Base-by-base conservation (phyloP, 495 filamentous ascomycete species). In the Terfezia boudieri region DNA sequence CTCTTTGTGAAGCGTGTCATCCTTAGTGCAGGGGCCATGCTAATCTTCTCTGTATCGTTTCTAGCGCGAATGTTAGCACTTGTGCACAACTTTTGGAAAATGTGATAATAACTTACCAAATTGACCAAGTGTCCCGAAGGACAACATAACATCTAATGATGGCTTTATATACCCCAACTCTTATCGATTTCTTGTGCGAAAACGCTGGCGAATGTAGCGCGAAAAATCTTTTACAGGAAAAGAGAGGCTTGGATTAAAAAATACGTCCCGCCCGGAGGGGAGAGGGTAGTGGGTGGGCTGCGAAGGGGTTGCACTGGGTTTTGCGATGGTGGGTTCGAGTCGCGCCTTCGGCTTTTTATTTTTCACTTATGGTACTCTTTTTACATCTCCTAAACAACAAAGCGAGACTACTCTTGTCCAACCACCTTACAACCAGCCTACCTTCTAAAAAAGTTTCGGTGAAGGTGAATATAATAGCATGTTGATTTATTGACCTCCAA, bases 21-120 rank as follows among this genome's bases (percentile, higher is more conserved):
- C 86, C 86, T 94, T 94, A 92, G 86, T 93, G 86, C 88, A 95
- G 88, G 88, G 88, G 88, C 88, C 86, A 94, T 94, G 88, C 87
- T 94, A 93, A 87, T 88, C 81, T 86, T 88, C 82, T 88, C 79
- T 84, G 76, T 80, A 79, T 81, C 75, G 75, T 77, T 80, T 70
- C 41, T 46, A 20, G 41, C 41, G 53, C 43, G 12, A 60, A 53
- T 53, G 58, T 60, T 56, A 8, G 22, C 36, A 1, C 53, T 20
- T 20, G 43, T 17, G 17, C 50, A 64, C 62, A 57, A 57, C 59
- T 43, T 69, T 67, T 71, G 73, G 73, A 68, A 69, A 73, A 71
- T 68, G 67, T 67, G 67, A 11, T 74, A 20, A 46, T 46, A 46
- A 46, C 41, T 14, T 46, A 46, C 41, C 74, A 74, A 80, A 80